Conservation (phyloP, 805 yeast species). For the Candida nitratophila region DNA sequence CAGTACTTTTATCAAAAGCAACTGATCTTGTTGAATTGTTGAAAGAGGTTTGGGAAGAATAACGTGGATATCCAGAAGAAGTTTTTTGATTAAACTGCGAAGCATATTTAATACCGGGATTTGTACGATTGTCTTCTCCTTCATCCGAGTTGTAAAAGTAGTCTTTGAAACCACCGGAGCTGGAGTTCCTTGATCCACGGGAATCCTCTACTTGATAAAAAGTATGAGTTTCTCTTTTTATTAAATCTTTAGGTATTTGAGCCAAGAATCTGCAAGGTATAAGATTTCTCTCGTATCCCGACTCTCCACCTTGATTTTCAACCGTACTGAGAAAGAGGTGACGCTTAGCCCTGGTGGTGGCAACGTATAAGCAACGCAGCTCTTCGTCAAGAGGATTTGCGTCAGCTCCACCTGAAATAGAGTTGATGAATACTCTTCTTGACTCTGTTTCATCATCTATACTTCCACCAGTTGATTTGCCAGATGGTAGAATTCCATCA, state of each 20-base stretch:
- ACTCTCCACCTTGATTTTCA: too few relatives aligned
- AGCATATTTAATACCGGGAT: too few relatives aligned
- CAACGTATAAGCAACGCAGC: conserved; percentile 80
- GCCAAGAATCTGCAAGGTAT: background rate
- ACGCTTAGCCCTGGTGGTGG: conserved; percentile 74
- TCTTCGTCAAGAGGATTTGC: conserved; percentile 54
- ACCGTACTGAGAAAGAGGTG: background rate
- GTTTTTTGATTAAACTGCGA: too few relatives aligned
- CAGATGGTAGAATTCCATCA: conserved; percentile 55
- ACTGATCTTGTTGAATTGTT: too few relatives aligned
- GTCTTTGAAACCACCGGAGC: background rate
- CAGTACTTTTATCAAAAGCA: too few relatives aligned
- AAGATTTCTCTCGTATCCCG: too few relatives aligned
- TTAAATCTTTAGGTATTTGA: background rate
- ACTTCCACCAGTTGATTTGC: conserved; percentile 40
- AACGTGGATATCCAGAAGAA: too few relatives aligned
- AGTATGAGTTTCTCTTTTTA: background rate
- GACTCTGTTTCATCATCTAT: conserved; percentile 9
- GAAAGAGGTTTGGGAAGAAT: too few relatives aligned
- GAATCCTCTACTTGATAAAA: too few relatives aligned
- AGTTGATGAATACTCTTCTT: conserved; percentile 9
- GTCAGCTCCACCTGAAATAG: background rate
- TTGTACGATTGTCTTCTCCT: too few relatives aligned
- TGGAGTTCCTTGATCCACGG: too few relatives aligned
- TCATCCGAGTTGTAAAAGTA: too few relatives aligned